Base-by-base conservation (phyloP, 2,329 filamentous ascomycete genomes). In the Alternaria metachromatica region DNA sequence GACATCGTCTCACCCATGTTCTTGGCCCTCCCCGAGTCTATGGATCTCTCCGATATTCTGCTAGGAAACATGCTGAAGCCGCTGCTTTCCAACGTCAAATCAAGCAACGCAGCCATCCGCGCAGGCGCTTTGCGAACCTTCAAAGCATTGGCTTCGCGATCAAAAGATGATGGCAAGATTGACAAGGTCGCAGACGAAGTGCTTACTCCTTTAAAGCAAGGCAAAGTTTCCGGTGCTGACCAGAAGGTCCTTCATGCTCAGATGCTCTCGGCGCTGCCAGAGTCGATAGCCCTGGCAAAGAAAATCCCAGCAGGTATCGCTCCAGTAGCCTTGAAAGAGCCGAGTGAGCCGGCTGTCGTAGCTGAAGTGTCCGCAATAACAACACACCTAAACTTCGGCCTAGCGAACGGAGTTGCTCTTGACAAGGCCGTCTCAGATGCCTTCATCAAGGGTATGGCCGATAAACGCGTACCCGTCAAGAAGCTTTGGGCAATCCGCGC, bases 1-100 rank as follows among this genome's bases (percentile, higher is more conserved):
- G 91, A 93, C 66, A 85, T 97, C 23, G 82, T 98, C 54, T 87
- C 90, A 6, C 88, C 91, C 12, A 84, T 98, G 49, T 85, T 96
- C 63, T 80, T 85, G 9, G 88, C 92, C 26, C 83, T 99, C 7
- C 89, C 93, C 1, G 76, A 82, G 26, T 83, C 84, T 6, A 86
- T 96, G 71, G 95, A 99, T 73, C 85, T 98, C 18, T 95, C 95
- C 9, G 87, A 89, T 41, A 82, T 92, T 5, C 84, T 98, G 18
- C 86, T 87, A 56, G 84, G 86, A 25, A 92, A 91, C 65, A 85
- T 99, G 37, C 80, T 96, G 41, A 98, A 97, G 79, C 93, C 94
- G 6, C 83, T 99, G 12, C 82, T 98, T n/a, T 90, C 93, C 44
- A 97, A 94, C 76, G 85, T 94, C 79, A 97, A 97, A 80, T 98